Conservation (phyloP, 2,329 filamentous ascomycete species). For the Fusarium brevicatenulatum region DNA sequence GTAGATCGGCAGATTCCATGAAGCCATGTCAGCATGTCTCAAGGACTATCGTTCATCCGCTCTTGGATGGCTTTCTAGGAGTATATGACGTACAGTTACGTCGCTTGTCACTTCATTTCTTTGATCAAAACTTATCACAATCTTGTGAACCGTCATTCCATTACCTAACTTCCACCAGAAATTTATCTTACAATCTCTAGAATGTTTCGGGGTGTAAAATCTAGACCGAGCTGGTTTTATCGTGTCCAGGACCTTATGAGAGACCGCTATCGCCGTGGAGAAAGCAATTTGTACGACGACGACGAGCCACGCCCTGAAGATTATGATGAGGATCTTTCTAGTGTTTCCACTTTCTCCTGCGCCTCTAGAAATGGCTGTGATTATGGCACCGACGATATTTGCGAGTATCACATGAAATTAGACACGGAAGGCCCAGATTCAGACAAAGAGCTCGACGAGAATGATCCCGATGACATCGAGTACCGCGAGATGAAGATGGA, state of each 20-base stretch:
- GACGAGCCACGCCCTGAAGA: background rate
- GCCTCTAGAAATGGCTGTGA: background rate
- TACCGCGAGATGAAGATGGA: background rate
- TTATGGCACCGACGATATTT: background rate
- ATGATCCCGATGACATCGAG: rapidly evolving
- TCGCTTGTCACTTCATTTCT: background rate
- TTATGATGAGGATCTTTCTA: background rate
- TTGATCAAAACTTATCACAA: background rate
- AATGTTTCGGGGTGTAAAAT: background rate
- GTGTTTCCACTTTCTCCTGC: background rate
- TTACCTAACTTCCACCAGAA: background rate
- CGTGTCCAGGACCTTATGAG: rapidly evolving
- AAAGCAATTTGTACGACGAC: background rate
- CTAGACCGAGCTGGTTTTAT: background rate
- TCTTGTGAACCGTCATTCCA: background rate
- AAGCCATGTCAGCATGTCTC: background rate
- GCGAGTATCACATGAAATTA: background rate
- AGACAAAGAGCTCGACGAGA: background rate
- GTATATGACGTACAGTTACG: background rate
- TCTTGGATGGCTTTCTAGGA: background rate
- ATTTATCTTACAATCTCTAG: background rate
- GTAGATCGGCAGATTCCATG: too few relatives aligned
- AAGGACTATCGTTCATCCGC: background rate
- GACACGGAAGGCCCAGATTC: background rate
- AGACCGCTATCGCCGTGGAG: background rate